phyloP scores from a whole-genome alignment of 192 early-diverging fungal species.

The Coemansia sp. region DNA sequence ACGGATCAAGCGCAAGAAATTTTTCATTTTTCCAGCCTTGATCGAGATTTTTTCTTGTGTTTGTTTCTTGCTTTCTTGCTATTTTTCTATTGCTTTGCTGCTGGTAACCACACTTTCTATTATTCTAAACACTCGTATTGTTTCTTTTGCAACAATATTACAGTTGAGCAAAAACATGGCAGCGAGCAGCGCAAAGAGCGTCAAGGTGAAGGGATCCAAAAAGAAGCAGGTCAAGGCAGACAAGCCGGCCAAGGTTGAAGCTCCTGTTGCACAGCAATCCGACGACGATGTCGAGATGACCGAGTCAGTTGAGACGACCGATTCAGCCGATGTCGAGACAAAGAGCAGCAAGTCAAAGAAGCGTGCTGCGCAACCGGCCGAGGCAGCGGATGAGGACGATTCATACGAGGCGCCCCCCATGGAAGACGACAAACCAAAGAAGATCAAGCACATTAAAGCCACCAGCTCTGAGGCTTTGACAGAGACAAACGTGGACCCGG shows the following conservation, averaged over 20 bases:
- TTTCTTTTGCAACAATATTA: no score
- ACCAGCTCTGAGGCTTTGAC: conserved; percentile 3
- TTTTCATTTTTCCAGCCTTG: not conserved
- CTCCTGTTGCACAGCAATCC: not conserved
- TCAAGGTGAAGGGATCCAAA: conserved; percentile 11
- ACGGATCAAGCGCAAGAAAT: not conserved
- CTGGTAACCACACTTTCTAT: not conserved
- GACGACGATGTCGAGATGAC: conserved; percentile 9
- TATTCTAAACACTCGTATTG: not conserved
- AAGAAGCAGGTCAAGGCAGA: conserved; percentile 11
- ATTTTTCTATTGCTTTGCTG: not conserved
- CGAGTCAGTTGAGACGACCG: not conserved
- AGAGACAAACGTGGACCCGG: not conserved
- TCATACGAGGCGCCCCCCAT: not conserved
- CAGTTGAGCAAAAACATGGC: conserved; percentile 5
- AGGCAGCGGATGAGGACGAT: not conserved
- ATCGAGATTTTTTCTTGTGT: not conserved
- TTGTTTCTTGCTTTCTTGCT: not conserved
- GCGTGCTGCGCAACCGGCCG: conserved; percentile 6
- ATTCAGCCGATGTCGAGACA: not conserved
- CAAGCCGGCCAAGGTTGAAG: conserved; percentile 7
- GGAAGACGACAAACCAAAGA: conserved; percentile 3
- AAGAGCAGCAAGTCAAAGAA: conserved; percentile 11
- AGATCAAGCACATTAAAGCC: conserved; percentile 4
- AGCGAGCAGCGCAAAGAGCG: conserved; percentile 2